Evolutionary conservation across 768 basidiomycete species (phyloP).

Genomic region (Trametes cingulata): DNA sequence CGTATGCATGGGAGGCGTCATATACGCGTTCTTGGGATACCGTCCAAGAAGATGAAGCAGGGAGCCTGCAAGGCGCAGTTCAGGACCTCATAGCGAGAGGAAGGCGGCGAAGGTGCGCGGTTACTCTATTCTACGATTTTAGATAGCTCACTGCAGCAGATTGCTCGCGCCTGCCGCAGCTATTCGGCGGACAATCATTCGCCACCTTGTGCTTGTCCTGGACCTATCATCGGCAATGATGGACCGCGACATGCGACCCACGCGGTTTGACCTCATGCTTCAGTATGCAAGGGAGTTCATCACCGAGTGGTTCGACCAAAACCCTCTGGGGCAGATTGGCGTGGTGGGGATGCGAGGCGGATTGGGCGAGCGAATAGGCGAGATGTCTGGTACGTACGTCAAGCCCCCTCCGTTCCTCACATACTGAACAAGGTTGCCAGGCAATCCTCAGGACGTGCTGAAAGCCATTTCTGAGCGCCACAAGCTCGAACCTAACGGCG

Average conservation of each 20-base stretch:
- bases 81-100: constrained; percentile 87
- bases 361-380: constrained; percentile 84
- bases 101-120: constrained; percentile 64
- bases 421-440: constrained; percentile 38
- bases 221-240: constrained; percentile 91
- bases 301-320: constrained; percentile 98
- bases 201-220: constrained; percentile 89
- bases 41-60: constrained; percentile 93
- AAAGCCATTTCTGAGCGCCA: constrained; percentile 82
- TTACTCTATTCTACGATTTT: constrained; percentile 14
- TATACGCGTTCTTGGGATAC: constrained; percentile 96
- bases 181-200: constrained; percentile 92
- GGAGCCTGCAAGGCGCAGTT: constrained; percentile 87
- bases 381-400: constrained; percentile 80
- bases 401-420: background rate
- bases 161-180: constrained; percentile 81
- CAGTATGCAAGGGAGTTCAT: constrained; percentile 92
- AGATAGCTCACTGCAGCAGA: constrained; percentile 37
- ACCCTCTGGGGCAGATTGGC: constrained; percentile 95
- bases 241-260: constrained; percentile 95
- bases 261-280: constrained; percentile 86
- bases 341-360: constrained; percentile 92
- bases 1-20: constrained; percentile 95
- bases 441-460: constrained; percentile 96
- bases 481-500: constrained; percentile 86